Evolutionary conservation across 768 basidiomycete genomes (phyloP).

Genomic region (Auricularia auricula-judae): DNA sequence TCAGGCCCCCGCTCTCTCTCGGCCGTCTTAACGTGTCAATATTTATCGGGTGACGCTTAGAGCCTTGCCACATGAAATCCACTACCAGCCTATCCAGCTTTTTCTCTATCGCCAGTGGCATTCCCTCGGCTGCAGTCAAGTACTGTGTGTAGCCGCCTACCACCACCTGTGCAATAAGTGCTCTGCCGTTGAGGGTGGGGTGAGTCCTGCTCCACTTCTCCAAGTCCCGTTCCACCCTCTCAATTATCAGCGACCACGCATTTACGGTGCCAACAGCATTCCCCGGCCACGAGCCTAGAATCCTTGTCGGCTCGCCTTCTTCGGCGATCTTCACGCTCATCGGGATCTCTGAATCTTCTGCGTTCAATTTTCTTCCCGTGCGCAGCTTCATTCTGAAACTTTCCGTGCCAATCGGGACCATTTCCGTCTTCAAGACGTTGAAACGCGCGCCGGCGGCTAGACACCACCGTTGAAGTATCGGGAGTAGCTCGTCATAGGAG

Average conservation of each 20-base stretch:
- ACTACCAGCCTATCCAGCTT: constrained; percentile 12
- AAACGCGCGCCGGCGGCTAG: constrained; percentile 28
- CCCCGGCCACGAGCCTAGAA: constrained; percentile 24
- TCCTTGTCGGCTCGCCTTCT: constrained; percentile 19
- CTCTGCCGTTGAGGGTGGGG: constrained; percentile 22
- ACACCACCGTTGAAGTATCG: constrained; percentile 29
- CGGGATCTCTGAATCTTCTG: constrained; percentile 8
- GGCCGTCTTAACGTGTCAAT: not conserved
- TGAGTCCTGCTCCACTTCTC: constrained; percentile 17
- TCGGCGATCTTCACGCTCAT: constrained; percentile 14
- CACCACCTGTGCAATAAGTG: too few relatives aligned
- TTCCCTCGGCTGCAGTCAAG: constrained; percentile 23
- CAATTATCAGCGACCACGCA: constrained; percentile 19
- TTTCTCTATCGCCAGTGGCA: constrained; percentile 19
- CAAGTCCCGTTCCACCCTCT: constrained; percentile 16
- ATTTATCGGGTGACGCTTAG: constrained; percentile 1
- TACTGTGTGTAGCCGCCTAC: constrained; percentile 25
- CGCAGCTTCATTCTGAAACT: constrained; percentile 11
- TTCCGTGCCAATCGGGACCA: constrained; percentile 22
- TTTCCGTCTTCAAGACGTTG: constrained; percentile 29
- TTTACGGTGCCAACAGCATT: constrained; percentile 13
- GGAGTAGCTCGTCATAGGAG: constrained; percentile 13
- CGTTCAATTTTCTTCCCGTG: not conserved
- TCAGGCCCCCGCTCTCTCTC: constrained; percentile 2
- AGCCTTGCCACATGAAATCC: constrained; percentile 19